phyloP scores from a whole-genome alignment of 495 filamentous ascomycete genomes.

The Trichoderma asperelloides region DNA sequence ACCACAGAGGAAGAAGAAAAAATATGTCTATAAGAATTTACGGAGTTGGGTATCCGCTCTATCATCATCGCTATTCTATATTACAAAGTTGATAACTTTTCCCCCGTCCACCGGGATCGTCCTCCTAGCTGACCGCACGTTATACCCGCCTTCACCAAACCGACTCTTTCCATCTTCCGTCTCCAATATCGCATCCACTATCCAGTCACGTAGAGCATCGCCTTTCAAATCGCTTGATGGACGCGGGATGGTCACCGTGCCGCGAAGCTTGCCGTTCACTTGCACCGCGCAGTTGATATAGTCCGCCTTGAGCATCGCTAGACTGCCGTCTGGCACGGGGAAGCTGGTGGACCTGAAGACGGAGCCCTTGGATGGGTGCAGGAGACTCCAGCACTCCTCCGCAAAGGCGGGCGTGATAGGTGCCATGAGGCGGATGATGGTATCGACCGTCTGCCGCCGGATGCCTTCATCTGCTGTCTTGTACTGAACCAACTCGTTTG shows the following conservation, averaged over 20 bases:
- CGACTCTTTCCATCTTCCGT: slow-evolving; percentile 39
- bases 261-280: slow-evolving; percentile 66
- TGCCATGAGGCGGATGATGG: slow-evolving; percentile 60
- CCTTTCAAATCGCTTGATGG: slow-evolving; percentile 23
- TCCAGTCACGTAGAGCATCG: slow-evolving; percentile 40
- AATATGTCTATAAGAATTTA: background rate
- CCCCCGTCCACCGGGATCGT: slow-evolving; percentile 44
- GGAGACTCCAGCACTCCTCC: slow-evolving; percentile 67
- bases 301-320: slow-evolving; percentile 27
- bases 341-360: slow-evolving; percentile 44
- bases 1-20: background rate
- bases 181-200: slow-evolving; percentile 42
- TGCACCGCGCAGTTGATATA: slow-evolving; percentile 52
- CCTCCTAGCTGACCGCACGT: slow-evolving; percentile 35
- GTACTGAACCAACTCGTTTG: slow-evolving; percentile 48
- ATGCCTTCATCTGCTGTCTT: slow-evolving; percentile 18
- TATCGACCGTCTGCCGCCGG: slow-evolving; percentile 24
- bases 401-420: slow-evolving; percentile 70
- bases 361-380: slow-evolving; percentile 28
- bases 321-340: slow-evolving; percentile 44
- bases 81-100: slow-evolving; percentile 49
- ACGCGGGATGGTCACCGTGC: slow-evolving; percentile 49
- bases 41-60: background rate
- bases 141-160: slow-evolving; percentile 27
- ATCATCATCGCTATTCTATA: slow-evolving; percentile 19